Conservation (phyloP, 371 early-diverging fungal species). For the Rhizopus sp. region DNA sequence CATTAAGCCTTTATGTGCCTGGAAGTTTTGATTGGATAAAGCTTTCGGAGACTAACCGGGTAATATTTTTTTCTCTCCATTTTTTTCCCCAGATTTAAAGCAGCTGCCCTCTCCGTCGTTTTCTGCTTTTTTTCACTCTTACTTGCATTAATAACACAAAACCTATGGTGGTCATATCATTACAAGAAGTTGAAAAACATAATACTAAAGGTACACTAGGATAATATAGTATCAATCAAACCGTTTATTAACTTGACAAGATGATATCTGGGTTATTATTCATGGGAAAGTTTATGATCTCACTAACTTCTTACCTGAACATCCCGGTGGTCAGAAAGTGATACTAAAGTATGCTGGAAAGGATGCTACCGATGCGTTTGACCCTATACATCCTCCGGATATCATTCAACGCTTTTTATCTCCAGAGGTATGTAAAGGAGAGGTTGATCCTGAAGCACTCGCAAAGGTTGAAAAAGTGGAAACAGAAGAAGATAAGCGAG, state of each 20-base stretch:
- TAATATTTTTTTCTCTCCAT: background rate
- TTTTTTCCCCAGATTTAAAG: background rate
- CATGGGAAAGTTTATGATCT: slow-evolving; percentile 84
- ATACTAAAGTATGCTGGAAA: slow-evolving; percentile 70
- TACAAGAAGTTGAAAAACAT: slow-evolving; percentile 72
- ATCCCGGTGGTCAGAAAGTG: slow-evolving; percentile 70
- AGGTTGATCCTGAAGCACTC: slow-evolving; percentile 40
- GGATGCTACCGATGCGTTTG: slow-evolving; percentile 87
- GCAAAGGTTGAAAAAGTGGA: slow-evolving; percentile 28
- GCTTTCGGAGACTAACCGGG: background rate
- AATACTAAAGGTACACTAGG: slow-evolving; percentile 44
- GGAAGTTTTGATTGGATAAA: slow-evolving; percentile 6
- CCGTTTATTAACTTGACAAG: slow-evolving; percentile 14
- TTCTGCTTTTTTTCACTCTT: slow-evolving; percentile 13
- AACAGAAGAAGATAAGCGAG: slow-evolving; percentile 41
- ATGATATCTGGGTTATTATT: slow-evolving; percentile 86
- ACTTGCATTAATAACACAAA: background rate
- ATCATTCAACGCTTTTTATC: slow-evolving; percentile 60
- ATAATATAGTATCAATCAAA: background rate
- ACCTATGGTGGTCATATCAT: slow-evolving; percentile 20
- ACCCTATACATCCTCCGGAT: slow-evolving; percentile 61
- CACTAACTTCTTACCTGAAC: slow-evolving; percentile 72
- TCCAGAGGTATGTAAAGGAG: slow-evolving; percentile 57
- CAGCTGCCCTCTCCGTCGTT: background rate
- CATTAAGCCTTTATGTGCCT: background rate